Conservation (phyloP, 2,329 filamentous ascomycete species). For the Apiospora aurea region DNA sequence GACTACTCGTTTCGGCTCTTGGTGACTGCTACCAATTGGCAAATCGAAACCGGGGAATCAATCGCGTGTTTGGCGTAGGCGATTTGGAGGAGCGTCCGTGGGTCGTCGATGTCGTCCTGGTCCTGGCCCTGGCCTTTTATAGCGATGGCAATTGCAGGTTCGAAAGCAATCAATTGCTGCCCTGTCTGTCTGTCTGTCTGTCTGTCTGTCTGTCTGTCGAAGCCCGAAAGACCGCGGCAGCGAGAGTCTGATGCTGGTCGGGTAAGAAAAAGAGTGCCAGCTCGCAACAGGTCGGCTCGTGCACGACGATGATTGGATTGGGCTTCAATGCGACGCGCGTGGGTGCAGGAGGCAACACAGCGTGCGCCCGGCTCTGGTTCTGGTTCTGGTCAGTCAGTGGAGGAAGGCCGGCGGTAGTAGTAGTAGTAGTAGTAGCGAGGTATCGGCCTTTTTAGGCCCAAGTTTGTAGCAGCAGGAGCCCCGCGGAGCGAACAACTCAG, state of each 20-base stretch:
- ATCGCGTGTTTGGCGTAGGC: neutral
- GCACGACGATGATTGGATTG: conserved; percentile 23
- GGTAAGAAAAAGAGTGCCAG: neutral
- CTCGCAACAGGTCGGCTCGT: neutral
- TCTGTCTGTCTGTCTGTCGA: neutral
- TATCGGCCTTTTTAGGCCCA: neutral
- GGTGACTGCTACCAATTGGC: neutral
- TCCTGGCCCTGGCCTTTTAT: conserved; percentile 8
- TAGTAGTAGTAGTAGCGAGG: no score
- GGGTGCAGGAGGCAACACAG: neutral
- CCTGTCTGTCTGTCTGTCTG: neutral
- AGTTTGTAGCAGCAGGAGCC: neutral
- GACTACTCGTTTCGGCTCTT: neutral
- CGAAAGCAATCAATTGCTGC: neutral
- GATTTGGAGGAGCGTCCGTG: neutral
- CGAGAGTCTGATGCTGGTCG: neutral
- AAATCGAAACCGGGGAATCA: neutral
- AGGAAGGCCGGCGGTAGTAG: neutral
- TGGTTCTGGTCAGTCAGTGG: neutral
- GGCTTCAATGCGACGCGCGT: conserved; percentile 21
- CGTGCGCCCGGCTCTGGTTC: neutral
- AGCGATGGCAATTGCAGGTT: neutral
- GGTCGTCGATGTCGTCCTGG: neutral
- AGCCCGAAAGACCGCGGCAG: neutral
- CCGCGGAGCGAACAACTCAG: conserved; percentile 8